Evolutionary conservation across 1,139 yeast genomes (phyloP).

Genomic region (Saccharomyces hybrid): DNA sequence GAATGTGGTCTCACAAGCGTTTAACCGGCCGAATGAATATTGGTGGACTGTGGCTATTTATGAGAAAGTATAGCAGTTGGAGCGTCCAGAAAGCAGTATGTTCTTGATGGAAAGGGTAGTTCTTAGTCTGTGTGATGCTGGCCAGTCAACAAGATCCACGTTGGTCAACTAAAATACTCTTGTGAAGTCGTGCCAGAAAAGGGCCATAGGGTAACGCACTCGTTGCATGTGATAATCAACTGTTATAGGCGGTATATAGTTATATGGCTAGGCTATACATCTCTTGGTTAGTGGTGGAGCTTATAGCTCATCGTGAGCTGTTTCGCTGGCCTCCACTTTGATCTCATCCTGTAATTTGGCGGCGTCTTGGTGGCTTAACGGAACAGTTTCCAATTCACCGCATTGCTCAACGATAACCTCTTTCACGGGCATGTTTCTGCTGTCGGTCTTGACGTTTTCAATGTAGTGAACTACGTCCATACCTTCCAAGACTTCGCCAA

Average conservation of each 20-base stretch:
- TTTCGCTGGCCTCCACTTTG: background rate
- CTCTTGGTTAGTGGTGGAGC: background rate
- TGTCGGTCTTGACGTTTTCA: no score
- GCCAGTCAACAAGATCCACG: background rate
- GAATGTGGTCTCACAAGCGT: conserved; percentile 1
- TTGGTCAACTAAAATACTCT: background rate
- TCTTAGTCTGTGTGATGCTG: background rate
- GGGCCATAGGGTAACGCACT: background rate
- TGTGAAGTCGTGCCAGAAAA: background rate
- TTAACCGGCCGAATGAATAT: background rate
- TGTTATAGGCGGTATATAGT: background rate
- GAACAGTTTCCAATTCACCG: conserved; percentile 30
- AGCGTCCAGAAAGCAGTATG: background rate
- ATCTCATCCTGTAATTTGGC: background rate
- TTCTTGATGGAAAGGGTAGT: background rate
- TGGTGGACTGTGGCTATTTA: background rate
- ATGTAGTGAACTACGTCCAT: no score
- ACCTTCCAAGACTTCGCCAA: no score
- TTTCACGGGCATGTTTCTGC: no score
- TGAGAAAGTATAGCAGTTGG: background rate
- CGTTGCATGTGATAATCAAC: background rate
- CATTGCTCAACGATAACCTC: conserved; percentile 26
- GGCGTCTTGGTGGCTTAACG: conserved; percentile 5
- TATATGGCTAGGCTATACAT: background rate
- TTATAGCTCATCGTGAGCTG: background rate